Percentiles rank a stretch among this genome's conserved stretches.
These are phyloP conservation scores for Wickerhamiella infanticola DNA, from an alignment of 1,139 yeast species.

Conservation along the genomic window DNA sequence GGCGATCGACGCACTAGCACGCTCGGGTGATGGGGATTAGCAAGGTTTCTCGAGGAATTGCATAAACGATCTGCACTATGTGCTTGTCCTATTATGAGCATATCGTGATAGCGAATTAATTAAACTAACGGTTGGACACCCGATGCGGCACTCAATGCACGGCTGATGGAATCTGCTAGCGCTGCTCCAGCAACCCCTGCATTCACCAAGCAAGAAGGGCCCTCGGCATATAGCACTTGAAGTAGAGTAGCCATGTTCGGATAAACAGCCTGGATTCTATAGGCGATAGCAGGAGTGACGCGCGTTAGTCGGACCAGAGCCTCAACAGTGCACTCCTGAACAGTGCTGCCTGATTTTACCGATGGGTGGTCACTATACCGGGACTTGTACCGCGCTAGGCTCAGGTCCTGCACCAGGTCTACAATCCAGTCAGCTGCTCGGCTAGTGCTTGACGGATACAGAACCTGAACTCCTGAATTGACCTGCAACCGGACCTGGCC, in stretches of 20 bases:
- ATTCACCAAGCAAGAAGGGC: not conserved
- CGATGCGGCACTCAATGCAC: not conserved
- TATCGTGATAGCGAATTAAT: too few relatives aligned
- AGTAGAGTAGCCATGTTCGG: not conserved
- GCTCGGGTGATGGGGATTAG: not conserved
- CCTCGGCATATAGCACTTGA: not conserved
- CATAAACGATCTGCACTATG: not conserved
- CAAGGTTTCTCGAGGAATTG: not conserved
- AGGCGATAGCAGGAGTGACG: not conserved
- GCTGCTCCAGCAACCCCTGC: not conserved
- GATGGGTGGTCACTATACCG: not conserved
- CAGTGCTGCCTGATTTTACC: constrained; percentile 1
- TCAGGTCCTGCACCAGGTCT: constrained; percentile 1
- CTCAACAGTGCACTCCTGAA: not conserved
- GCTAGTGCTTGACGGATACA: not conserved
- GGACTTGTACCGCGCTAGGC: not conserved
- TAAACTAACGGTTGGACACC: too few relatives aligned
- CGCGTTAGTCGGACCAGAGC: not conserved
- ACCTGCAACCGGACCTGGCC: not conserved
- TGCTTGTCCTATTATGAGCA: not conserved
- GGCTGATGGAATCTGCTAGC: not conserved
- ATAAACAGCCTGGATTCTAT: not conserved
- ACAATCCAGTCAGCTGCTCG: not conserved
- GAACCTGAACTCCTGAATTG: not conserved
- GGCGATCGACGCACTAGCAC: not conserved